These are phyloP conservation scores for Micromonas commoda DNA, from an alignment of 139 green algal species.

Conservation along the genomic window DNA sequence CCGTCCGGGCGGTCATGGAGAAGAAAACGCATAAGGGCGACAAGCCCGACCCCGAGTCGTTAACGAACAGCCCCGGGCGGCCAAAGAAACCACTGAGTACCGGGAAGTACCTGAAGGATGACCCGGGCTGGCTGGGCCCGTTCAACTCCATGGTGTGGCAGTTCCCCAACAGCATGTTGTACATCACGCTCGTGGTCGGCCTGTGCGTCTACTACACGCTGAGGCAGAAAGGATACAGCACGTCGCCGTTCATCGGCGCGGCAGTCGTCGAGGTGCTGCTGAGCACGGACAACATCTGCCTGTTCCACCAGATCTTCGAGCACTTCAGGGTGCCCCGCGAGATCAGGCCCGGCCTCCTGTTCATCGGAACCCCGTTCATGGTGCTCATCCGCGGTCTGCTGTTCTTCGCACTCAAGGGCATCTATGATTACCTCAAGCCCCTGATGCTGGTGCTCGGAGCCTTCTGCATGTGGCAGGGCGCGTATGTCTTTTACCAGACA, in stretches of 20 bases:
- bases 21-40: too few relatives aligned
- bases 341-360: background rate
- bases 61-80: background rate
- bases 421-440: background rate
- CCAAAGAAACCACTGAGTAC: background rate
- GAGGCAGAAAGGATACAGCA: too few relatives aligned
- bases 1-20: too few relatives aligned
- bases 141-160: background rate
- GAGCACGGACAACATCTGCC: background rate
- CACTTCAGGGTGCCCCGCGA: background rate
- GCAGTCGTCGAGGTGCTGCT: background rate
- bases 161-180: background rate
- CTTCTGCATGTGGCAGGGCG: background rate
- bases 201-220: too few relatives aligned
- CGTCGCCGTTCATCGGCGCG: slow-evolving; percentile 2
- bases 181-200: background rate
- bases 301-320: slow-evolving; percentile 8
- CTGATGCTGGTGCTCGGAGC: background rate
- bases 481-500: background rate
- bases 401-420: background rate
- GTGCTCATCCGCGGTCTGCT: background rate
- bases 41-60: background rate
- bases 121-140: background rate
- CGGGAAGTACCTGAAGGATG: background rate
- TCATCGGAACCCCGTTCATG: slow-evolving; percentile 1